These are phyloP conservation scores for Leccinum arenicola DNA, from an alignment of 768 basidiomycete species.

Conservation along the genomic window DNA sequence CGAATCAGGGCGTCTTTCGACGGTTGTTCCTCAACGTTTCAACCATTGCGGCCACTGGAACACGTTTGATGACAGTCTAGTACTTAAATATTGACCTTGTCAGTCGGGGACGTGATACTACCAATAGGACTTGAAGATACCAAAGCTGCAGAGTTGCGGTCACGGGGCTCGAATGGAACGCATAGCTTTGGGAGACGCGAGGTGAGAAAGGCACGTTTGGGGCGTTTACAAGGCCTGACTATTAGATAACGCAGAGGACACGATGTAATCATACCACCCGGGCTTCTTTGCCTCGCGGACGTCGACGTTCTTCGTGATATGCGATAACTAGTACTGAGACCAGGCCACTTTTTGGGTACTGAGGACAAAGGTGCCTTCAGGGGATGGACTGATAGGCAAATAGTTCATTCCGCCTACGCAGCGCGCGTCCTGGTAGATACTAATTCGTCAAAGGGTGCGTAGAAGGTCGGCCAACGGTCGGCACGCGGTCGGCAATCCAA, in stretches of 20 bases:
- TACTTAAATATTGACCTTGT: not conserved
- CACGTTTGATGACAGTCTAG: not conserved
- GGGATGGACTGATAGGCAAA: not conserved
- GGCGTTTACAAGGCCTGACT: constrained; percentile 18
- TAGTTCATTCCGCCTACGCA: not conserved
- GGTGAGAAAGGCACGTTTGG: constrained; percentile 5
- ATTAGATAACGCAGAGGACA: constrained; percentile 11
- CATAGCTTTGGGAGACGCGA: constrained; percentile 3
- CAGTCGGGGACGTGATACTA: constrained; percentile 2
- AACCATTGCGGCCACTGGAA: not conserved
- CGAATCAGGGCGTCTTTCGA: not conserved
- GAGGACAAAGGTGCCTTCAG: not conserved
- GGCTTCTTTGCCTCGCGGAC: constrained; percentile 19
- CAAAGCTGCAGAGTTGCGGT: not conserved
- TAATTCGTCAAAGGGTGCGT: no score
- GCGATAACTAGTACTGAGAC: not conserved
- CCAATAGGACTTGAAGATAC: constrained; percentile 5
- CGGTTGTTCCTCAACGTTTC: no score
- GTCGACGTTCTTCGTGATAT: constrained; percentile 1
- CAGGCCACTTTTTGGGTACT: not conserved
- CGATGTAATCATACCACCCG: constrained; percentile 11
- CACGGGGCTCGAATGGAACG: constrained; percentile 1
- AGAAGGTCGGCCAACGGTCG: not conserved
- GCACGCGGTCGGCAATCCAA: not conserved
- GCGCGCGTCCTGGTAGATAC: no score